Evolutionary conservation across 805 yeast genomes (phyloP).

Genomic region (Lipomyces chichibuensis): DNA sequence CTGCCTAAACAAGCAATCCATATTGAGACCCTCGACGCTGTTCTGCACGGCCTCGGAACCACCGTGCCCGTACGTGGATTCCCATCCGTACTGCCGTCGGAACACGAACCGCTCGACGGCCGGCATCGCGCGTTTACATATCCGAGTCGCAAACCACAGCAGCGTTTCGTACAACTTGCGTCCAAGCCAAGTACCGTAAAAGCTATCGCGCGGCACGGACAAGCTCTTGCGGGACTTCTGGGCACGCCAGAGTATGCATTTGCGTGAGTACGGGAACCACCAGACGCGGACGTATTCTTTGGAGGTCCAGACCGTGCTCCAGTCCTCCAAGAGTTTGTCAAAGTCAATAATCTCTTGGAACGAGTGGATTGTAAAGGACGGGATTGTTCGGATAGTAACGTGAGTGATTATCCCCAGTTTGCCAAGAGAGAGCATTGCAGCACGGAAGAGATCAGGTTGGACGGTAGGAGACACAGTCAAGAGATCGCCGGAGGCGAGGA

Average conservation of each 20-base stretch:
- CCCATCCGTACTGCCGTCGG: constrained; percentile 76
- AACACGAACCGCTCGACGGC: constrained; percentile 82
- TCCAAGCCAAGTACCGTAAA: constrained; percentile 84
- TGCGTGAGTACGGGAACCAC: constrained; percentile 95
- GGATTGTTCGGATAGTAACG: constrained; percentile 83
- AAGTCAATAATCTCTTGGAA: constrained; percentile 80
- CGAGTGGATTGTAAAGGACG: constrained; percentile 78
- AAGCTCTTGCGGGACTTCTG: constrained; percentile 67
- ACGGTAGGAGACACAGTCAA: constrained; percentile 67
- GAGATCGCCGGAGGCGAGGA: constrained; percentile 75
- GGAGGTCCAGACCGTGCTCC: constrained; percentile 76
- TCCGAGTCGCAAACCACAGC: constrained; percentile 74
- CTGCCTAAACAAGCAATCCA: constrained; percentile 95
- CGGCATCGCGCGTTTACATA: constrained; percentile 80
- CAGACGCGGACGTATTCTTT: constrained; percentile 91
- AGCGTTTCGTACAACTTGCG: constrained; percentile 77
- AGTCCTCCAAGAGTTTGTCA: constrained; percentile 63
- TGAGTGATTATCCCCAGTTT: constrained; percentile 87
- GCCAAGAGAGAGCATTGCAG: constrained; percentile 84
- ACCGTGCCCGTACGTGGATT: constrained; percentile 61
- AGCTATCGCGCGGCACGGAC: constrained; percentile 67
- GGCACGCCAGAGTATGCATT: constrained; percentile 91
- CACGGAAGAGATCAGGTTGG: constrained; percentile 69
- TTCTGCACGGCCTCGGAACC: constrained; percentile 71
- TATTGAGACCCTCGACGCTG: constrained; percentile 84